These are phyloP conservation scores for Schizosaccharomyces japonicus DNA, from an alignment of 805 yeast genomes.

Conservation along the genomic window DNA sequence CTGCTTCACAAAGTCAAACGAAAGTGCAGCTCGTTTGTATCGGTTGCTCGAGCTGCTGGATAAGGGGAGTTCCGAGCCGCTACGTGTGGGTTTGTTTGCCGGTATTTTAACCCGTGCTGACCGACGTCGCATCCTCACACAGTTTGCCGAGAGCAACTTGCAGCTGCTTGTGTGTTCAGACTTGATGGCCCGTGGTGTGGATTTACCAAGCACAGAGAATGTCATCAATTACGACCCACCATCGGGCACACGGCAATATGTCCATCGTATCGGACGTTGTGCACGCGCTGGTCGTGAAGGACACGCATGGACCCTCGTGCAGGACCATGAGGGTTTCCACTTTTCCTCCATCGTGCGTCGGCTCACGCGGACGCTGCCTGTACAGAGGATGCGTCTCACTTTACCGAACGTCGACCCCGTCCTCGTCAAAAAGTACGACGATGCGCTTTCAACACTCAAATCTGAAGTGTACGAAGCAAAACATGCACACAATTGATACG, in stretches of 20 bases:
- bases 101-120: constrained; percentile 20
- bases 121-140: constrained; percentile 33
- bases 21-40: constrained; percentile 59
- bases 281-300: constrained; percentile 79
- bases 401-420: neutral
- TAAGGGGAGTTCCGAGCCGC: constrained; percentile 6
- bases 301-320: constrained; percentile 49
- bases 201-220: constrained; percentile 39
- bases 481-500: too few species aligned
- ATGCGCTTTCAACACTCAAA: neutral
- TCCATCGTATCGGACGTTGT: constrained; percentile 91
- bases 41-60: constrained; percentile 29
- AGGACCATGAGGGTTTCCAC: constrained; percentile 47
- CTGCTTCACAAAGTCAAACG: constrained; percentile 60
- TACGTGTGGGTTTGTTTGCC: constrained; percentile 15
- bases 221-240: constrained; percentile 87
- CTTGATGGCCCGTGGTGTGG: constrained; percentile 87
- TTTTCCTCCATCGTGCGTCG: constrained; percentile 14
- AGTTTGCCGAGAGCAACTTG: constrained; percentile 32
- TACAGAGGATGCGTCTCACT: neutral
- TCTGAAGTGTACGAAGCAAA: neutral
- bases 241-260: constrained; percentile 66
- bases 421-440: neutral
- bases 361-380: constrained; percentile 9
- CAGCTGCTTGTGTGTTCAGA: constrained; percentile 52